Base-by-base conservation (phyloP, 805 yeast genomes). In the Cyberlindnera misumaiensis region DNA sequence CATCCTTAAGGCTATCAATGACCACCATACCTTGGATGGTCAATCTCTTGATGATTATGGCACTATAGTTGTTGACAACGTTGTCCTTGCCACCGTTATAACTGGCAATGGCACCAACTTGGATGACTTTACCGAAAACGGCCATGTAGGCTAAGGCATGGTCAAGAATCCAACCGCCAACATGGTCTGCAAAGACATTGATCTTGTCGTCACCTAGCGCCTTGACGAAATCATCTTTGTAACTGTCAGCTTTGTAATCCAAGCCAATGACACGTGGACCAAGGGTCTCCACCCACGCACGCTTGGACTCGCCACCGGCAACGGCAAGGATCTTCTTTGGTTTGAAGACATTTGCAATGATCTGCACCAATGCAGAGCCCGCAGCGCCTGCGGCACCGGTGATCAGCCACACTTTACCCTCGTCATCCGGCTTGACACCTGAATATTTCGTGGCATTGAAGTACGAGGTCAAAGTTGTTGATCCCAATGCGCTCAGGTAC, bases 321-420 rank as follows among this genome's bases (percentile, higher is more conserved):
- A 77, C 69, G 31, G 80, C 85, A 52, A 77, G 66, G 18, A 80
- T 78, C 47, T 65, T 71, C 31, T 66, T 58, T 22, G 80, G 80
- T 28, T 72, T 71, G 52, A 71, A 64, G 10, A 73, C 56, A 29
- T 69, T 60, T 43, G 74, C 62, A 30, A 83, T 79, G 11, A 80
- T 53, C 54, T 78, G 84, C 15, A 77, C 72, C 34, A 65, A 72
- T 34, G 68, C 59, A 18, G 75, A 68, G 11, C 86, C 86, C n/a
- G 80, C 80, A n/a, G 84, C 83, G 43, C 87, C 87, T 7, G 80
- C 71, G 11, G 86, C 86, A 41, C 83, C 85, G 14, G 80, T 72
- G 32, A 80, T 62, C 32, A 77, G 58, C 46, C 74, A 64, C 7
- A 67, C 62, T 49, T 77, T 76, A 12, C 56, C 62, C 22, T 55